Evolutionary conservation across 2,329 filamentous ascomycete genomes (phyloP), one percentile per base, ranked within the genome.

Genomic region (Colletotrichum spaethianum): DNA sequence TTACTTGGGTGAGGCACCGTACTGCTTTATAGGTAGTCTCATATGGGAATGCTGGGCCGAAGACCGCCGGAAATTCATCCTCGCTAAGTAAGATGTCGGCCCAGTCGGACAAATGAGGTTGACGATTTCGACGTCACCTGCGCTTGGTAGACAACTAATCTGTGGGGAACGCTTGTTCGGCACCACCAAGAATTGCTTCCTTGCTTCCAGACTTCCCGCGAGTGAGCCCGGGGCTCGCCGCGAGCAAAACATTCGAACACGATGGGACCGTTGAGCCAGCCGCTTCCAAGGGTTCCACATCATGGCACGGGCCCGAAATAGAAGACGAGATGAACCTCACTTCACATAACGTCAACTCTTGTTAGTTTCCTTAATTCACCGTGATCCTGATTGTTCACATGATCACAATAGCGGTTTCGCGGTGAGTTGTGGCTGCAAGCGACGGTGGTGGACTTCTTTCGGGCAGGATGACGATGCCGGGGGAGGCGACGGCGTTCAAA

Each of bases 41-140:
- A 4, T 4, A 6, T 7, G 31, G 1, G n/a, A 7, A 40, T 44
- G 48, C 23, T 20, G 46, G 23, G 12, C 20, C 14, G 23, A 42
- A 11, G 53, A 40, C 42, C n/a, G 20, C 52, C 28, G 52, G 31
- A 52, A 28, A 56, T 40, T 28, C 67, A 44, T 23, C 14, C 8
- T n/a, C 44, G 69, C 59, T 65, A 63, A 69, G 31, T 20, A 14
- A 28, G 50, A 9, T n/a, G 65, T 55, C 64, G 44, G 67, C 18
- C 53, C n/a, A 50, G 65, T 46, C 46, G 59, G 59, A 26, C 59
- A 31, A 42, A 36, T 26, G 59, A 69, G 52, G 52, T 31, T 63
- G 63, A 9, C 55, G 69, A 63, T 63, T 72, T 46, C 69, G 69
- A 72, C 69, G 69, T 72, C 69, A 72, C 65, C 59, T 14, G 14